Evolutionary conservation across 116 monocot species (phyloP).

Genomic region (Phalaenopsis hybrid): DNA sequence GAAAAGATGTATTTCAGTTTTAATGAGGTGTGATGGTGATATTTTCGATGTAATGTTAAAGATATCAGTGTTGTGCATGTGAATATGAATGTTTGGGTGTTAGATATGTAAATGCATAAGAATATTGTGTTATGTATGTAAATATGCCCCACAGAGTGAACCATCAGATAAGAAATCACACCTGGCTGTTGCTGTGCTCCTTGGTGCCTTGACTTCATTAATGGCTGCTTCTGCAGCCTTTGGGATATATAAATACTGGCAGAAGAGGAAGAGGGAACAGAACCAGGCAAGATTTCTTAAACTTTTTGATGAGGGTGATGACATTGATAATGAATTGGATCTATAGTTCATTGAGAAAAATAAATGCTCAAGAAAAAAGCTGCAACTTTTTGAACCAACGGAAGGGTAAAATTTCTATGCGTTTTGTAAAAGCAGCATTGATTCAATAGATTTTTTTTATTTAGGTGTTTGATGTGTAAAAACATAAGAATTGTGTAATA

Average conservation of each 20-base stretch:
- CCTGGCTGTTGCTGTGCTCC: conserved; percentile 11
- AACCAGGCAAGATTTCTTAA: conserved; percentile 20
- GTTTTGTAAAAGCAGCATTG: too few species aligned
- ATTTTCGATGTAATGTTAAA: too few species aligned
- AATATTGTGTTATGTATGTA: too few species aligned
- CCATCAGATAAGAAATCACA: conserved; percentile 9
- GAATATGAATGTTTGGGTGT: too few species aligned
- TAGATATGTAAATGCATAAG: too few species aligned
- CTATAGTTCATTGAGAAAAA: not conserved
- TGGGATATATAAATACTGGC: conserved; percentile 32
- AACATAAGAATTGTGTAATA: too few species aligned
- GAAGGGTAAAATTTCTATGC: too few species aligned
- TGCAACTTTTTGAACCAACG: not conserved
- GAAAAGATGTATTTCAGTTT: too few species aligned
- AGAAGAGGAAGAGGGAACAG: conserved; percentile 20
- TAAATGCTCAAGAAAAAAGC: not conserved
- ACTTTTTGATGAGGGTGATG: conserved; percentile 17
- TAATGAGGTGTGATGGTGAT: not conserved
- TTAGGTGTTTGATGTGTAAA: too few species aligned
- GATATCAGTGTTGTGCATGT: too few species aligned
- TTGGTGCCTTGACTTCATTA: conserved; percentile 17
- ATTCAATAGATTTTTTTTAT: too few species aligned
- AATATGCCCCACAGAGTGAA: too few species aligned
- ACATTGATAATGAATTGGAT: conserved; percentile 8
- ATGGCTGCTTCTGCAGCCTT: conserved; percentile 12